A percentile compares a stretch with the other conserved stretches of the same genome.
Evolutionary conservation across 1,139 yeast species (phyloP).

Genomic region (Suhomyces chickasaworum): DNA sequence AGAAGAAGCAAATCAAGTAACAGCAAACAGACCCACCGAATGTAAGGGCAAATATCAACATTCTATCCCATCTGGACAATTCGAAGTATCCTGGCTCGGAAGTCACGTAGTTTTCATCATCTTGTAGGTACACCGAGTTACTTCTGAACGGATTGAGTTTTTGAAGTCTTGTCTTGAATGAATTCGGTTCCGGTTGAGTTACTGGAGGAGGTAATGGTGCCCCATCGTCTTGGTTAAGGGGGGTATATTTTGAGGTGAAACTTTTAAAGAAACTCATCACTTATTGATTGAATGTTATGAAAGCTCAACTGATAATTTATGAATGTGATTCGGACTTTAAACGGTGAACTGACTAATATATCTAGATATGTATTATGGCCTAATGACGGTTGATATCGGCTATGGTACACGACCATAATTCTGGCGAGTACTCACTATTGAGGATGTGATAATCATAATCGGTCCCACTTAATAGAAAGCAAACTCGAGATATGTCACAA

Average conservation of each 20-base stretch:
- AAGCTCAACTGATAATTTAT: background rate
- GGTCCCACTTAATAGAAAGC: background rate
- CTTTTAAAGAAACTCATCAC: conserved; percentile 44
- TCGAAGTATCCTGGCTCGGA: conserved; percentile 50
- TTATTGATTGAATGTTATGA: background rate
- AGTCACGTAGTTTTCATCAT: conserved; percentile 48
- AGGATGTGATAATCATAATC: background rate
- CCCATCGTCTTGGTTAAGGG: conserved; percentile 37
- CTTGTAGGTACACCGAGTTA: conserved; percentile 41
- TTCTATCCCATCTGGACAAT: conserved; percentile 60
- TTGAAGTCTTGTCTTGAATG: conserved; percentile 34
- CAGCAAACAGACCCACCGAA: conserved; percentile 58
- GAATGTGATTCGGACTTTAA: background rate
- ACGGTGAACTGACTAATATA: background rate
- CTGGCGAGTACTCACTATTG: background rate
- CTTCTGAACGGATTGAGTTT: conserved; percentile 45
- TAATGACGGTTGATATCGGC: background rate
- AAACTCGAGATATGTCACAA: conserved; percentile 5
- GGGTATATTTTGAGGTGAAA: conserved; percentile 32
- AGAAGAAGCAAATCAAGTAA: conserved; percentile 54
- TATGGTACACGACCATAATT: background rate
- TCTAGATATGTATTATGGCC: background rate
- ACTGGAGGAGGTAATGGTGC: conserved; percentile 47
- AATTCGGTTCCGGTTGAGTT: conserved; percentile 28
- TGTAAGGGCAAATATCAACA: conserved; percentile 56